Base-by-base conservation (phyloP, 768 basidiomycete species). In the Lentinula aciculospora region DNA sequence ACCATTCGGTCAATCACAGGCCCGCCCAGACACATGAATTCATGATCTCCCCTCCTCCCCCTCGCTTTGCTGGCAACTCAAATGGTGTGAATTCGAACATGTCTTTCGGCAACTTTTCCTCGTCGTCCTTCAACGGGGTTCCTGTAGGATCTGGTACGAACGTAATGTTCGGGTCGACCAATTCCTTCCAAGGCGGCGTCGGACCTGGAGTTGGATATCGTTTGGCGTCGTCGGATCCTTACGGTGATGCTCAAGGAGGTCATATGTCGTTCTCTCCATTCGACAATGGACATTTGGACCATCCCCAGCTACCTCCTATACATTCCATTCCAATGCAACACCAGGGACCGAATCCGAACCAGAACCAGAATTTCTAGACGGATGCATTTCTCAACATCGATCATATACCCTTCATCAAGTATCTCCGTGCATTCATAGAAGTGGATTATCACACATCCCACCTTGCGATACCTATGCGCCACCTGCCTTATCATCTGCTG, bases 21-120 rank as follows among this genome's bases (percentile, higher is more conserved):
- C 10, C 48, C 3, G 9, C 29, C 1, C 48, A 55, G 29, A 23
- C 48, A 29, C 39, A 48, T 13, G 34, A 47, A 8, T 51, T 34
- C 23, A 58, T 53, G 49, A 39, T 48, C 4, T 61, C 56, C 4
- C 42, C 60, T 28, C 60, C 56, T 13, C 60, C 60, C 13, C 60
- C 60, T 44, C 56, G 60, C 28, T 61, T 61, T 34, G 21, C 60
- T 17, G 56, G 37, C 9, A 25, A 56, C 31, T 42, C 50, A 15
- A 10, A 28, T 5, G 37, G 27, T 7, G 19, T 56, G 19, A 28
- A 39, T 36, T 6, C 40, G 25, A 46, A 46, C 29, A 45, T 56
- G 27, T 21, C 44, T 19, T 56, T 56, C 32, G 54, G 54, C 42
- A 56, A 42, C 42, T 56, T 56, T 39, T 53, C 51, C 13, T 53